Conservation (phyloP, 495 filamentous ascomycete species). For the Aspergillus asperescens region DNA sequence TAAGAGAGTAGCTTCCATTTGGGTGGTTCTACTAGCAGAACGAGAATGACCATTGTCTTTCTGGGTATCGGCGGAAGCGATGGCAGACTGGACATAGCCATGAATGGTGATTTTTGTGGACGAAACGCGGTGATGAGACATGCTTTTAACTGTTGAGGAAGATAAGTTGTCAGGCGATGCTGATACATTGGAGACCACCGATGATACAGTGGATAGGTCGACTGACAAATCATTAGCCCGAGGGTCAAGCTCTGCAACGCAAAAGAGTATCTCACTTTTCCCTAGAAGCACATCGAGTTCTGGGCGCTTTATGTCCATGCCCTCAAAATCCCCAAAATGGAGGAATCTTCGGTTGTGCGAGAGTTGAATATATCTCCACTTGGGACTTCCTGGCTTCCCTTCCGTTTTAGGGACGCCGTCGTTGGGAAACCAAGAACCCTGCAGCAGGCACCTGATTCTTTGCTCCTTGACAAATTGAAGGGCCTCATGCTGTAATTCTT, state of each 20-base stretch:
- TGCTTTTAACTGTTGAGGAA: conserved; percentile 51
- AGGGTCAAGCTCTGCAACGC: not conserved
- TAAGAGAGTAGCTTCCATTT: conserved; percentile 61
- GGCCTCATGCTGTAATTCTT: conserved; percentile 87
- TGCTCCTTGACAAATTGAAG: conserved; percentile 96
- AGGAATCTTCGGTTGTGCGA: conserved; percentile 88
- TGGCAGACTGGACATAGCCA: conserved; percentile 48
- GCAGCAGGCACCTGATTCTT: conserved; percentile 82
- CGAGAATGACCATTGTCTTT: conserved; percentile 30
- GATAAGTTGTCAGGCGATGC: conserved; percentile 46
- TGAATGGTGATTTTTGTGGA: conserved; percentile 90
- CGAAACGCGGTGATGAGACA: conserved; percentile 37
- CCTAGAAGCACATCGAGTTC: conserved; percentile 67
- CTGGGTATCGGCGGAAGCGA: conserved; percentile 24
- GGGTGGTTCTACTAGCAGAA: conserved; percentile 33
- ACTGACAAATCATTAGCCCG: conserved; percentile 41
- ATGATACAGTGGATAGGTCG: conserved; percentile 82
- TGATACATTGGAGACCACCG: conserved; percentile 89
- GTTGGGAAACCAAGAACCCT: conserved; percentile 86
- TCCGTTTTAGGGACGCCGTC: conserved; percentile 36
- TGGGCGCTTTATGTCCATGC: conserved; percentile 58
- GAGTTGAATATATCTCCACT: conserved; percentile 78
- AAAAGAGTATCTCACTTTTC: conserved; percentile 51
- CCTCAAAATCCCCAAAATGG: conserved; percentile 84
- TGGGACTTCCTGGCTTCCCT: conserved; percentile 34